These are phyloP conservation scores for Thuidium tamariscinum DNA, from an alignment of 225 moss, liverwort and hornwort genomes.

Conservation along the genomic window DNA sequence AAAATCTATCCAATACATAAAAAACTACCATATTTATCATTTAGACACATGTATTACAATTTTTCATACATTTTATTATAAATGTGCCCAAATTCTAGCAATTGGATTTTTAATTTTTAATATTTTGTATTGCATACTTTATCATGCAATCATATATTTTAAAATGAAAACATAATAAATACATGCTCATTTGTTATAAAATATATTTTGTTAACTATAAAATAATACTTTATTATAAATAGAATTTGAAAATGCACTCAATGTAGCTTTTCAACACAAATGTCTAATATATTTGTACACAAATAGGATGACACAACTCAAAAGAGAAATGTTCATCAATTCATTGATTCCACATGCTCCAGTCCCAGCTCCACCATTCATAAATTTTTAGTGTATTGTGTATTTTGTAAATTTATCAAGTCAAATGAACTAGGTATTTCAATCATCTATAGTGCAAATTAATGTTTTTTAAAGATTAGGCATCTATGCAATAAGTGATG, in stretches of 20 bases:
- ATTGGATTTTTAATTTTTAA: no score
- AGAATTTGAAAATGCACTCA: neutral
- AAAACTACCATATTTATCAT: no score
- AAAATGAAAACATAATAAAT: neutral
- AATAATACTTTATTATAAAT: no score
- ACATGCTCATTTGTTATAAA: no score
- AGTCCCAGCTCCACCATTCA: neutral
- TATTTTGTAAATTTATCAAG: neutral
- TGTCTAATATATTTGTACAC: rapidly evolving
- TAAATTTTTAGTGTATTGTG: neutral
- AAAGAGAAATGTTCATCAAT: conserved; percentile 13
- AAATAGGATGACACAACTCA: conserved; percentile 7
- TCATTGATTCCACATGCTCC: neutral
- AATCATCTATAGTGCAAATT: neutral
- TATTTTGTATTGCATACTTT: rapidly evolving
- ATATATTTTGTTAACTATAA: rapidly evolving
- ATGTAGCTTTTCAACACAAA: neutral
- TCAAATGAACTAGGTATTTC: neutral
- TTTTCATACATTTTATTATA: neutral
- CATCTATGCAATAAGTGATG: no score
- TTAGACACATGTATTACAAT: neutral
- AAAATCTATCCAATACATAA: neutral
- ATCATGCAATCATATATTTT: neutral
- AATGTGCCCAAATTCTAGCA: no score
- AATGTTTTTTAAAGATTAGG: neutral